These are phyloP conservation scores for Fusarium pseudocircinatum DNA, from an alignment of 2,329 filamentous ascomycete genomes.

Conservation along the genomic window DNA sequence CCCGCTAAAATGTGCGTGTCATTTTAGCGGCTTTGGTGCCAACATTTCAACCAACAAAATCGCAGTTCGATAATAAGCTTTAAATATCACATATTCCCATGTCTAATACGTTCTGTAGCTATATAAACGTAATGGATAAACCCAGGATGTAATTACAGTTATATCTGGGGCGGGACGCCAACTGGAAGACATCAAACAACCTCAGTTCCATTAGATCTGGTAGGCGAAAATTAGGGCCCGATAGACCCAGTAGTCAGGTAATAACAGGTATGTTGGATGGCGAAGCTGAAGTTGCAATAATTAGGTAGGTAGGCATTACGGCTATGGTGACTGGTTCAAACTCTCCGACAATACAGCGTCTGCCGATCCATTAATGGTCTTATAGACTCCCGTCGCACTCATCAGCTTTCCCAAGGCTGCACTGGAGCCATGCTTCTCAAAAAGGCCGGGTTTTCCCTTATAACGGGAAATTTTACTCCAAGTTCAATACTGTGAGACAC, in stretches of 20 bases:
- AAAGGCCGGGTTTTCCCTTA: background rate
- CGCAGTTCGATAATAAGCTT: background rate
- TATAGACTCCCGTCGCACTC: background rate
- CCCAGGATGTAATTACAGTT: background rate
- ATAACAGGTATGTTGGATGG: background rate
- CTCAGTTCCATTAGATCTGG: background rate
- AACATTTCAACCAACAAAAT: background rate
- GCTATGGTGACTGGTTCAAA: conserved; percentile 5
- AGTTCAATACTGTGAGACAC: background rate
- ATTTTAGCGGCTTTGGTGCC: conserved; percentile 43
- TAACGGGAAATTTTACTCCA: background rate
- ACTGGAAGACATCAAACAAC: background rate
- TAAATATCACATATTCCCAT: background rate
- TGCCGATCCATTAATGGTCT: conserved; percentile 6
- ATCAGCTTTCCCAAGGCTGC: background rate
- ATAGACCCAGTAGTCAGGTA: background rate
- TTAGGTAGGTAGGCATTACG: background rate
- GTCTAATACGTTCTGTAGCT: background rate
- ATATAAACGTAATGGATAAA: background rate
- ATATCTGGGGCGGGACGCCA: background rate
- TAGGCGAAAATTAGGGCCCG: background rate
- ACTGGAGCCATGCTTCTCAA: conserved; percentile 1
- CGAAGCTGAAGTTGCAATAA: conserved; percentile 1
- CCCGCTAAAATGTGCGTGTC: conserved; percentile 36
- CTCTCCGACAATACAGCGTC: conserved; percentile 3